Conservation (phyloP, 768 basidiomycete genomes). For the Pleurotus citrinopileatus region DNA sequence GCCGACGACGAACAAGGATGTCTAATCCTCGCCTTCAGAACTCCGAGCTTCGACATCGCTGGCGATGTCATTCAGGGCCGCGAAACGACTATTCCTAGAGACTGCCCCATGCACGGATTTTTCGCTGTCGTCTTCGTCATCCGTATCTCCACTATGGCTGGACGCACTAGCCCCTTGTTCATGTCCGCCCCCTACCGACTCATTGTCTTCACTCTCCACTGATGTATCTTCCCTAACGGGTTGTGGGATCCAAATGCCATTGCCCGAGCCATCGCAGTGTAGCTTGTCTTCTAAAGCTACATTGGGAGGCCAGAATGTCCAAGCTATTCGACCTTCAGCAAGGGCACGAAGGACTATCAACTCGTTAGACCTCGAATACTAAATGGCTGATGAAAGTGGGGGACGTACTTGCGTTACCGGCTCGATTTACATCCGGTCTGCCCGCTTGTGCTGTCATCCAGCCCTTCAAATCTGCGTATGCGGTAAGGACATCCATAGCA, state of each 20-base stretch:
- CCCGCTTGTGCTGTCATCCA: slow-evolving; percentile 93
- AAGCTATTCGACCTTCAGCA: slow-evolving; percentile 76
- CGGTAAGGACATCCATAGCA: slow-evolving; percentile 79
- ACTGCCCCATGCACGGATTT: slow-evolving; percentile 5
- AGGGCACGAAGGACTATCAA: slow-evolving; percentile 72
- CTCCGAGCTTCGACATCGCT: slow-evolving; percentile 28
- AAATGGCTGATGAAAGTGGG: not conserved
- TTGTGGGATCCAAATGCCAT: slow-evolving; percentile 60
- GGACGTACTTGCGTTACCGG: slow-evolving; percentile 81
- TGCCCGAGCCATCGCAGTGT: slow-evolving; percentile 25
- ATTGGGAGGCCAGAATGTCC: slow-evolving; percentile 84
- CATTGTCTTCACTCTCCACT: slow-evolving; percentile 18
- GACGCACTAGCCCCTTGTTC: no score
- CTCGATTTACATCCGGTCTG: slow-evolving; percentile 82
- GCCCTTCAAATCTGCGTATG: slow-evolving; percentile 73
- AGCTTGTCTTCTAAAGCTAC: slow-evolving; percentile 24
- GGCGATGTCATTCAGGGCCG: slow-evolving; percentile 32
- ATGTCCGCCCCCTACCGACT: no score
- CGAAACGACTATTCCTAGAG: slow-evolving; percentile 32
- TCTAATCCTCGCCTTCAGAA: no score
- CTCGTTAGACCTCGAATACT: slow-evolving; percentile 1
- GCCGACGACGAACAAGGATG: no score
- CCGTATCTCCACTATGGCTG: slow-evolving; percentile 23
- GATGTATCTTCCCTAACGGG: slow-evolving; percentile 24
- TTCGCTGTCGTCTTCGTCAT: slow-evolving; percentile 24